These are phyloP conservation scores for Neurospora sp. DNA, from an alignment of 2,329 filamentous ascomycete species.

Conservation along the genomic window DNA sequence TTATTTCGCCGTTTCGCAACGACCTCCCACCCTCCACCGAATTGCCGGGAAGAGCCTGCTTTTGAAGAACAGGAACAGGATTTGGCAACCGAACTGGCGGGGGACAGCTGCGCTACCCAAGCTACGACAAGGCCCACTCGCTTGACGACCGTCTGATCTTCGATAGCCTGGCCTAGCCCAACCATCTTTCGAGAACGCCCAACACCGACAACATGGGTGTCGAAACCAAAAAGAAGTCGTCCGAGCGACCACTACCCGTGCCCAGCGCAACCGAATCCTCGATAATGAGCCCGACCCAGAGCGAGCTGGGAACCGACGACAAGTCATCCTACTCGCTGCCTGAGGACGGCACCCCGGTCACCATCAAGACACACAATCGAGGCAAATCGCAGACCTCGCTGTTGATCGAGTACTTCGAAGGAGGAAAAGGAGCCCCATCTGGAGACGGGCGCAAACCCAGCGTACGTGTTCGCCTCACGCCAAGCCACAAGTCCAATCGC, in stretches of 20 bases:
- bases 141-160: not conserved
- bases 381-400: constrained; percentile 76
- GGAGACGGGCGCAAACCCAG: constrained; percentile 64
- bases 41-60: constrained; percentile 6
- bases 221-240: constrained; percentile 36
- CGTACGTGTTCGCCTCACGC: constrained; percentile 69
- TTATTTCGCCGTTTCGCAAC: constrained; percentile 1
- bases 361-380: constrained; percentile 66
- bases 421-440: constrained; percentile 48
- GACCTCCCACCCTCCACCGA: constrained; percentile 1
- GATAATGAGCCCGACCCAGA: constrained; percentile 37
- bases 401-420: constrained; percentile 92
- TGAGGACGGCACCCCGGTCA: constrained; percentile 83
- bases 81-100: constrained; percentile 14
- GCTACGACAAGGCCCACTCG: constrained; percentile 6
- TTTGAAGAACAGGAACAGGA: constrained; percentile 7
- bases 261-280: constrained; percentile 65
- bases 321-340: constrained; percentile 71
- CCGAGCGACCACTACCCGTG: constrained; percentile 58
- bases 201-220: constrained; percentile 38
- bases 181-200: not conserved
- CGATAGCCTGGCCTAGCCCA: not conserved
- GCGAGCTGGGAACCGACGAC: constrained; percentile 51
- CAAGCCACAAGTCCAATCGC: constrained; percentile 36
- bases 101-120: constrained; percentile 12